Evolutionary conservation across 441 rosid genomes (phyloP), one percentile per base, ranked within the genome.

Genomic region (Populus hybrid): DNA sequence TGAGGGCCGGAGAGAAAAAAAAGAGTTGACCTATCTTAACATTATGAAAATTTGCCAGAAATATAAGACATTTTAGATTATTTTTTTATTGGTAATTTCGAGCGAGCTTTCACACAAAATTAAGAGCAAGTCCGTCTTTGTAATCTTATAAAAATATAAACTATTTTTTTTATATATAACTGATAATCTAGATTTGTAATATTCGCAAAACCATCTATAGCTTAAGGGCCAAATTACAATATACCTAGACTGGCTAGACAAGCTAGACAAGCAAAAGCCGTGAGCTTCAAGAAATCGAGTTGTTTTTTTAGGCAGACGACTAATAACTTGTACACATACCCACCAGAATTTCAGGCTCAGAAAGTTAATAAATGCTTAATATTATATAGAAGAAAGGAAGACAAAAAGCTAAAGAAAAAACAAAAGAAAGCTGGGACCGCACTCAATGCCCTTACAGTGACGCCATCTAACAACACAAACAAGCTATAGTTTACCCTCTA

Each of bases 371-470:
- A 46, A 42, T n/a, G 24, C 24, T 7, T 50, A 28, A 23, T 28
- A 54, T 24, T 24, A 10, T 38, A 40, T 5, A 21, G 20, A 75
- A 67, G 28, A 26, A 23, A 2, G 23, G 67, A 28, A 24, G 59
- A 12, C 3, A 57, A 71, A 77, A 28, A 57, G 5, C n/a, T 38
- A 64, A 11, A 11, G 67, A 68, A 24, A 59, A 16, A 77, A 64
- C 75, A 71, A 61, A 72, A 76, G 81, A 83, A 85, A 57, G 85
- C 86, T 81, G 89, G 83, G 91, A 81, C 89, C 88, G 85, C 88
- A 90, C 88, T 87, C 89, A 85, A 88, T 40, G 72, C 76, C 76
- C 73, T 50, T 72, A 18, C 10, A 65, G 72, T 86, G 89, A 93
- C 88, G 82, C 80, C 88, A 86, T 89, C 82, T 82, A 79, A 82